Percentiles rank a stretch among this genome's conserved stretches.
These are phyloP conservation scores for Yamadazyma laniorum DNA, from an alignment of 805 yeast genomes.

Conservation along the genomic window DNA sequence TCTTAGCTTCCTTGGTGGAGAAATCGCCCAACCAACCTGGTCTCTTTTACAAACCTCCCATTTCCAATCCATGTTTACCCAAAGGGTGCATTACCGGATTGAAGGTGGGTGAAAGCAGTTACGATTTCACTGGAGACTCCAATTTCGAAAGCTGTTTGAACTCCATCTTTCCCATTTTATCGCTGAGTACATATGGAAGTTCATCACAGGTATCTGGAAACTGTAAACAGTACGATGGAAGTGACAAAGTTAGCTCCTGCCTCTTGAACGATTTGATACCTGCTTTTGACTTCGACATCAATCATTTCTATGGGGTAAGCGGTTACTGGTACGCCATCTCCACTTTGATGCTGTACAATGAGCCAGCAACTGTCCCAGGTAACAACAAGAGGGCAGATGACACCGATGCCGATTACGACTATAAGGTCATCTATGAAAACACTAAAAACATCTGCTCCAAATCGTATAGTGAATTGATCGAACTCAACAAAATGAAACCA, in stretches of 20 bases:
- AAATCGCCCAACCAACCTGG: slow-evolving; percentile 12
- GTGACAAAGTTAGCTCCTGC: slow-evolving; percentile 43
- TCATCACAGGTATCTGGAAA: slow-evolving; percentile 20
- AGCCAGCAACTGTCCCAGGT: slow-evolving; percentile 4
- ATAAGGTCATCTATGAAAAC: slow-evolving; percentile 39
- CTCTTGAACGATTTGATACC: slow-evolving; percentile 53
- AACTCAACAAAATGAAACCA: slow-evolving; percentile 28
- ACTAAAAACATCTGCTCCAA: slow-evolving; percentile 50
- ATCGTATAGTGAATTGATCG: slow-evolving; percentile 35
- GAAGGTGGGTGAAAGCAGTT: slow-evolving; percentile 23
- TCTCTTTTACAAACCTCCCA: slow-evolving; percentile 23
- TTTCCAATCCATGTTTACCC: slow-evolving; percentile 60
- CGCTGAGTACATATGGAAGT: slow-evolving; percentile 27
- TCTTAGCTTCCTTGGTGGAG: slow-evolving; percentile 36
- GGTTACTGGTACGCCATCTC: slow-evolving; percentile 65
- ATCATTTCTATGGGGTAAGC: slow-evolving; percentile 62
- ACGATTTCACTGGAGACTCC: slow-evolving; percentile 51
- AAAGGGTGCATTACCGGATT: slow-evolving; percentile 33
- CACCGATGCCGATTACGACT: slow-evolving; percentile 34
- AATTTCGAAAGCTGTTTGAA: slow-evolving; percentile 48
- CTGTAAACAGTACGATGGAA: slow-evolving; percentile 32
- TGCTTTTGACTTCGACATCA: slow-evolving; percentile 53
- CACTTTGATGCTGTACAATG: slow-evolving; percentile 38
- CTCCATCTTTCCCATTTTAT: slow-evolving; percentile 46
- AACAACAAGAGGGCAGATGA: slow-evolving; percentile 7